Evolutionary conservation across 768 basidiomycete species (phyloP), one percentile per base, ranked within the genome.

Genomic region (Lentinula guzmanii): DNA sequence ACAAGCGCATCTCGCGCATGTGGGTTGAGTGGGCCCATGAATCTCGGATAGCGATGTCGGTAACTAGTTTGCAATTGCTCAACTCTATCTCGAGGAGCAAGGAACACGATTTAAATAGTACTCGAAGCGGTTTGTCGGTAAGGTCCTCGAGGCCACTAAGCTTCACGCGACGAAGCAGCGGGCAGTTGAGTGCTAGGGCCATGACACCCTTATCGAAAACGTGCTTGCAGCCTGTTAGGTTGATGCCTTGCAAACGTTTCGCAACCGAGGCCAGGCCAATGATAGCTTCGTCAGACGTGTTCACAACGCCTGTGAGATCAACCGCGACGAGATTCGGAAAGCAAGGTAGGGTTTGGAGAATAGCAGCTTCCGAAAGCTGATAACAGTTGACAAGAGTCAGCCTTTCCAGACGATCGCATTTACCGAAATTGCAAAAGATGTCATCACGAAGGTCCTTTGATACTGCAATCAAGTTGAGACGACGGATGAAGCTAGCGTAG

Each of bases 61-160:
- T 89, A 69, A 98, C 82, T 59, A 78, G 78, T 62, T 82, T 81
- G 76, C 95, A 95, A 64, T 86, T 82, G 68, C 92, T 89, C 68
- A 99, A 86, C 74, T 99, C 97, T 66, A 98, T 86, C 73, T 99
- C 97, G 61, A 99, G 83, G 28, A 99, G 83, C 55, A 94, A 80
- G 1, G 92, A 90, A 70, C 94, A 96, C 4, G 80, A 81, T 63
- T 82, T 82, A 37, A 90, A 90, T 55, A 99, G 80, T 35, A 86
- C 81, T 37, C 87, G 83, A 66, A 99, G 79, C 31, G 94, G 80
- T 28, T 72, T 72, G 67, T 96, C 92, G 0, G 94, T 95, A 62
- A 98, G 74, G 28, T 78, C 76, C 60, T 84, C 84, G 46, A 95
- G 81, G 56, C 86, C 86, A 66, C 86, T 89, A 59, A 98, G 80